Percentiles rank a stretch among this genome's conserved stretches.
Conservation (phyloP, 441 rosid species). For the Sinapis alba region DNA sequence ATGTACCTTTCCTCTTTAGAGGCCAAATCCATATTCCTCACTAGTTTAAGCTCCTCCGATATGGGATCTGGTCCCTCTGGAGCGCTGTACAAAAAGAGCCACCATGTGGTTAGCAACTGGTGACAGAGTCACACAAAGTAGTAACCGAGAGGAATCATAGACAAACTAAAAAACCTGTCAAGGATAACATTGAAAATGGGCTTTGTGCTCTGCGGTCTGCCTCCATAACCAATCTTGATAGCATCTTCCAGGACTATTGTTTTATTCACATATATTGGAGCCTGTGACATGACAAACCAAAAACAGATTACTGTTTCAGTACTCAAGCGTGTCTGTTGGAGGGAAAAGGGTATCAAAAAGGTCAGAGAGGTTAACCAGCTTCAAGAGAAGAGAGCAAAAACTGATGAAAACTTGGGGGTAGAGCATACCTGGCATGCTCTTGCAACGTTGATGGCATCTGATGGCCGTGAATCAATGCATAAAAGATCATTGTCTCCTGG, state of each 20-base stretch:
- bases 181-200: constrained; percentile 70
- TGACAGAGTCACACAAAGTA: constrained; percentile 10
- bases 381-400: background rate
- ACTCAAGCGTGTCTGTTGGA: background rate
- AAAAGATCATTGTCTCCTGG: constrained; percentile 58
- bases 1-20: constrained; percentile 81
- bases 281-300: constrained; percentile 50
- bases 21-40: constrained; percentile 76
- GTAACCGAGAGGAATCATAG: constrained; percentile 4
- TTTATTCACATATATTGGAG: constrained; percentile 83
- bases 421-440: constrained; percentile 70
- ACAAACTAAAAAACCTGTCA: constrained; percentile 58
- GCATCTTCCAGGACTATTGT: constrained; percentile 76
- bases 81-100: constrained; percentile 56
- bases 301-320: background rate
- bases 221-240: constrained; percentile 74
- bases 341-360: background rate
- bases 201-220: constrained; percentile 53
- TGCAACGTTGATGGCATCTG: constrained; percentile 93
- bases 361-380: background rate
- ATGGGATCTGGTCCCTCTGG: constrained; percentile 71
- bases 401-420: background rate
- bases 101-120: constrained; percentile 40
- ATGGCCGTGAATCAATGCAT: constrained; percentile 81
- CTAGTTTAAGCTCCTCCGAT: constrained; percentile 70